These are phyloP conservation scores for Solidago caesia DNA, from an alignment of 129 eudicot species.

Conservation along the genomic window DNA sequence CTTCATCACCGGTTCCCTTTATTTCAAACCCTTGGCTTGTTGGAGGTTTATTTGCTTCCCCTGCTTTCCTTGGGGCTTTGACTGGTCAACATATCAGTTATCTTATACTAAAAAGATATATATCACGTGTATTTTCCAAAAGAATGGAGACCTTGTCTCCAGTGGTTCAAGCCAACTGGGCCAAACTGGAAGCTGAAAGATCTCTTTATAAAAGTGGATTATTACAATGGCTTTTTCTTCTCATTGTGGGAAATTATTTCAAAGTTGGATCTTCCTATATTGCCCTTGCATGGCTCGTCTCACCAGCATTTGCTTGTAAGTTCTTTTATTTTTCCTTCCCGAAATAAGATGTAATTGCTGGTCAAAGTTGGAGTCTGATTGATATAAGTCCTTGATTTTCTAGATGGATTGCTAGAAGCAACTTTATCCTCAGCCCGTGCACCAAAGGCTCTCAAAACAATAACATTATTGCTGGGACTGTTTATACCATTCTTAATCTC, in stretches of 20 bases:
- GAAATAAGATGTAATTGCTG: background rate
- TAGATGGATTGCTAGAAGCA: constrained; percentile 97
- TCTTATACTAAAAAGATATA: constrained; percentile 39
- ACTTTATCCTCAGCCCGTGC: constrained; percentile 75
- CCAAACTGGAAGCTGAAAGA: constrained; percentile 88
- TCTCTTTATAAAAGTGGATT: constrained; percentile 82
- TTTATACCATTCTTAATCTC: constrained; percentile 72
- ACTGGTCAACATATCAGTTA: constrained; percentile 85
- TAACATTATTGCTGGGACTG: constrained; percentile 68
- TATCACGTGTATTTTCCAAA: constrained; percentile 38
- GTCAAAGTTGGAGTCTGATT: constrained; percentile 16
- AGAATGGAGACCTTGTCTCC: constrained; percentile 44
- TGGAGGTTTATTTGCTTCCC: constrained; percentile 65
- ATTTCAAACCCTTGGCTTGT: constrained; percentile 76
- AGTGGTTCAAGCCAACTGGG: constrained; percentile 44
- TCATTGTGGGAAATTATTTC: constrained; percentile 55
- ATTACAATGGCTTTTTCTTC: constrained; percentile 79
- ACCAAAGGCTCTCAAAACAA: constrained; percentile 80
- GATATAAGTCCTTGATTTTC: constrained; percentile 29
- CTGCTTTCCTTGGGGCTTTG: constrained; percentile 92
- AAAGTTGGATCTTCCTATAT: constrained; percentile 75
- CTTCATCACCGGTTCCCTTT: constrained; percentile 73
- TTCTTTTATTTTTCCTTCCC: background rate
- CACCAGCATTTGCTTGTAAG: constrained; percentile 98
- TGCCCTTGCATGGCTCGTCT: constrained; percentile 80